Percentiles rank a stretch among this genome's conserved stretches.
phyloP scores from a whole-genome alignment of 2,329 filamentous ascomycete species.

The Colletotrichum destructivum region DNA sequence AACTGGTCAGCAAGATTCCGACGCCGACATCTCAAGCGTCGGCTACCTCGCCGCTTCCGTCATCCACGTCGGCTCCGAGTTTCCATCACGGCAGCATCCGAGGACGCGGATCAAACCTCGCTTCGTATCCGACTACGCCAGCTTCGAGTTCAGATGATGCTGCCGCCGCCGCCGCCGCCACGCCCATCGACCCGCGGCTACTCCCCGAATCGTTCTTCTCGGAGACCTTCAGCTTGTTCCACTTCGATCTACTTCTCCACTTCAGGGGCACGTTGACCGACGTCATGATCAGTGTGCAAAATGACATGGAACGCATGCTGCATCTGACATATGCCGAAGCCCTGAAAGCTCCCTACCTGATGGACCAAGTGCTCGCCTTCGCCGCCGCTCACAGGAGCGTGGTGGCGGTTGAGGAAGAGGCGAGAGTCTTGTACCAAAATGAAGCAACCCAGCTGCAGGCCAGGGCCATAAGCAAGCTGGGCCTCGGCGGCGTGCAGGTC shows the following conservation, averaged over 20 bases:
- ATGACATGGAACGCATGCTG: neutral
- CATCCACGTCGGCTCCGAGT: constrained; percentile 53
- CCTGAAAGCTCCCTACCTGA: constrained; percentile 57
- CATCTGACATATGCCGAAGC: neutral
- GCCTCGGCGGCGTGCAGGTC: constrained; percentile 46
- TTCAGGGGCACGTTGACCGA: neutral
- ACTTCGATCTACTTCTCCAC: constrained; percentile 17
- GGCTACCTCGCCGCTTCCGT: neutral
- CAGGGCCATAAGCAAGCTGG: constrained; percentile 58
- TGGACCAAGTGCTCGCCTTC: constrained; percentile 63
- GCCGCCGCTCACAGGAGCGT: constrained; percentile 59
- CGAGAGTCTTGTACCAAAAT: constrained; percentile 50
- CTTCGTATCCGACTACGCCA: neutral
- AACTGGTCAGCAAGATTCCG: constrained; percentile 1
- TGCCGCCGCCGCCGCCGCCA: too few relatives aligned
- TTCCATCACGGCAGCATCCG: constrained; percentile 44
- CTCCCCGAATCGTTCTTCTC: neutral
- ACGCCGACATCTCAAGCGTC: neutral
- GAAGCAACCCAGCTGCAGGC: constrained; percentile 62
- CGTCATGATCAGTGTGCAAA: neutral
- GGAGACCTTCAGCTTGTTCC: constrained; percentile 9
- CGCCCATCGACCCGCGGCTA: neutral
- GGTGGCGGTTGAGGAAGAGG: constrained; percentile 42
- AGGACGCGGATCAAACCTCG: neutral
- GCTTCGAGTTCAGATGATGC: too few relatives aligned